Percentiles rank a stretch among this genome's conserved stretches.
These are phyloP conservation scores for Tripidium arundinaceum DNA, from an alignment of 202 grass and related monocot species.

Conservation along the genomic window DNA sequence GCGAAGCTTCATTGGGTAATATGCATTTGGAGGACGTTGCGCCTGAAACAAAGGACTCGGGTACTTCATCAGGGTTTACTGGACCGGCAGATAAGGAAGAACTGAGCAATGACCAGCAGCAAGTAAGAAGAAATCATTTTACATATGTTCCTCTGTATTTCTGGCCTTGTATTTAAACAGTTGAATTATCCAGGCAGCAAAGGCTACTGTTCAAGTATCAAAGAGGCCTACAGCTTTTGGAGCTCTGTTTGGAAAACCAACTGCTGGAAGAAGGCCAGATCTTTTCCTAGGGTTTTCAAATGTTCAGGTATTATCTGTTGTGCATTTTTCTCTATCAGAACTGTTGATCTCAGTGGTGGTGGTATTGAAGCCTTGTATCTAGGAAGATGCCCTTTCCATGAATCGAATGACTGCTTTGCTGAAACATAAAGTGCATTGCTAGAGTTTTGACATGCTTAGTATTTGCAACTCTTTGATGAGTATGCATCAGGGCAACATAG, in stretches of 20 bases:
- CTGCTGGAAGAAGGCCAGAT: slow-evolving; percentile 45
- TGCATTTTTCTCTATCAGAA: slow-evolving; percentile 11
- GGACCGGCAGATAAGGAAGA: slow-evolving; percentile 24
- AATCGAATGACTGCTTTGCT: slow-evolving; percentile 7
- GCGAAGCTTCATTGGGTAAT: slow-evolving; percentile 18
- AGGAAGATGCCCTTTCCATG: not conserved
- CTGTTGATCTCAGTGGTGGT: not conserved
- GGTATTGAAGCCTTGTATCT: slow-evolving; percentile 4
- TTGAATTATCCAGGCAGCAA: slow-evolving; percentile 38
- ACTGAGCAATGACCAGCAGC: slow-evolving; percentile 17
- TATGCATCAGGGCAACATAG: not conserved
- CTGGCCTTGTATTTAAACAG: not conserved
- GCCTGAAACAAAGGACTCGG: slow-evolving; percentile 16
- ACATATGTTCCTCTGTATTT: slow-evolving; percentile 16
- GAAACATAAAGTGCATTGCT: not conserved
- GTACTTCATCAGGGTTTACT: slow-evolving; percentile 17
- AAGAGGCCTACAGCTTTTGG: slow-evolving; percentile 78
- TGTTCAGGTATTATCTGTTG: slow-evolving; percentile 47
- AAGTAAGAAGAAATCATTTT: slow-evolving; percentile 32
- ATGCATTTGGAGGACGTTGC: slow-evolving; percentile 23
- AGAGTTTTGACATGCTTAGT: slow-evolving; percentile 6
- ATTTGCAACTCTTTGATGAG: slow-evolving; percentile 2
- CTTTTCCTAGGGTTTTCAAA: slow-evolving; percentile 34
- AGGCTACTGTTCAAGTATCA: slow-evolving; percentile 63
- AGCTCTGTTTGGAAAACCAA: slow-evolving; percentile 75